Evolutionary conservation across 768 basidiomycete genomes (phyloP), one percentile per base, ranked within the genome.

Genomic region (Strobilomyces confusus): DNA sequence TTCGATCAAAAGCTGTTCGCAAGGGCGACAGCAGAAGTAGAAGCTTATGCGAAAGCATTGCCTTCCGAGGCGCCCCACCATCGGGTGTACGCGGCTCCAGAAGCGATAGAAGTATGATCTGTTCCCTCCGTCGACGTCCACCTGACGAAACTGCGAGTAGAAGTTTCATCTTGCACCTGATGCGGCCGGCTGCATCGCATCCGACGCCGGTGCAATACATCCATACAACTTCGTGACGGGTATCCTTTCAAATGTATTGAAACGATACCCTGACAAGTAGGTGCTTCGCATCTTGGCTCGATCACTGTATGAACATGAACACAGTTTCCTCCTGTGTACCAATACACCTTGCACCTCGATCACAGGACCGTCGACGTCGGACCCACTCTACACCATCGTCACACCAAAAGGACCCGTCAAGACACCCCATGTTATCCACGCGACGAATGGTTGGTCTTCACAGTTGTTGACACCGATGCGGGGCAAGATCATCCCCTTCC

Each of bases 401-500:
- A 92, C 91, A 1, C 73, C 84, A 0, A 74, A 77, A 46, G 91
- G 92, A 0, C 62, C 58, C 5, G 74, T 90, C 23, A 68, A 59
- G 15, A 72, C 88, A 0, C 69, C 68, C 3, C 87, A 89, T 65
- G 75, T 95, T 40, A 73, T 95, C 12, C 91, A 92, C 64, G 88
- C 89, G 3, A 92, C 90, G 3, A 95, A 95, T 65, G 91, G 80
- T 19, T 93, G 91, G 83, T 73, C 76, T 3, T 81, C 88, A 1
- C 84, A 89, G 57, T 78, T 95, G 41, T 72, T 95, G 50, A 73
- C 77, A 13, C 77, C 78, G 0, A 73, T 89, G 72, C 79, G 82
- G 19, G 73, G 73, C 47, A 87, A 81, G 63, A 80, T 89, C 54
- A 63, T 87, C 17, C 86, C 88, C 9, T 63, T 79, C 38, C 75